phyloP scores from a whole-genome alignment of 2,329 filamentous ascomycete species.

The Bipolaris victoriae region DNA sequence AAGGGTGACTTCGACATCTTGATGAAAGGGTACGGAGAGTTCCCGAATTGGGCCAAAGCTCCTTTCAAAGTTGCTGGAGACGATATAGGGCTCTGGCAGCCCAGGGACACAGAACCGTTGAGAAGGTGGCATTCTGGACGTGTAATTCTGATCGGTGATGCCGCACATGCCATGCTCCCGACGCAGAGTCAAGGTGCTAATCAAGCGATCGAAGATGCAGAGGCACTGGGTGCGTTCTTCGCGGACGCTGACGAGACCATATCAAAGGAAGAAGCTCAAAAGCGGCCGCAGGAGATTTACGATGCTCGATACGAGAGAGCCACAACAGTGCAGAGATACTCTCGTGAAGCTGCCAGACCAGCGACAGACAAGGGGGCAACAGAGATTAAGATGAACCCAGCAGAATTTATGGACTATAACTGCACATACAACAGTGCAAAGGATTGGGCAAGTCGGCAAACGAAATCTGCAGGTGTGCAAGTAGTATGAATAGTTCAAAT shows the following conservation, averaged over 20 bases:
- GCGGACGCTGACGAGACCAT: constrained; percentile 23
- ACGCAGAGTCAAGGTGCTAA: constrained; percentile 62
- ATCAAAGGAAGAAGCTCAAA: constrained; percentile 45
- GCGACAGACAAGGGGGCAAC: too few relatives aligned
- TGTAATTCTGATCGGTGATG: constrained; percentile 50
- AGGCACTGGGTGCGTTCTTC: constrained; percentile 49
- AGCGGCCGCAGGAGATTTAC: constrained; percentile 25
- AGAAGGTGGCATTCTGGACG: constrained; percentile 54
- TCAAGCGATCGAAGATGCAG: constrained; percentile 59
- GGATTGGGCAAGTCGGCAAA: too few relatives aligned
- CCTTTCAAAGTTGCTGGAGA: constrained; percentile 39
- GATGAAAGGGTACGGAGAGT: constrained; percentile 50
- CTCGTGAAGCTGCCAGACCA: too few relatives aligned
- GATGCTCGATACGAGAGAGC: too few relatives aligned
- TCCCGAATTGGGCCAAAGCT: constrained; percentile 50
- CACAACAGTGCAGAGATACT: too few relatives aligned
- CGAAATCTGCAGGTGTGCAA: too few relatives aligned
- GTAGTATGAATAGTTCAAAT: too few relatives aligned
- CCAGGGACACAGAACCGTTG: constrained; percentile 54
- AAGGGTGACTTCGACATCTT: constrained; percentile 47
- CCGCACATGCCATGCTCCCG: constrained; percentile 57
- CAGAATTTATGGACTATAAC: too few relatives aligned
- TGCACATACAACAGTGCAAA: too few relatives aligned
- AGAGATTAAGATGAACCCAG: too few relatives aligned
- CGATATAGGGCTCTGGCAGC: constrained; percentile 53